phyloP scores from a whole-genome alignment of 345 rosid genomes.

The Salix arbutifolia region DNA sequence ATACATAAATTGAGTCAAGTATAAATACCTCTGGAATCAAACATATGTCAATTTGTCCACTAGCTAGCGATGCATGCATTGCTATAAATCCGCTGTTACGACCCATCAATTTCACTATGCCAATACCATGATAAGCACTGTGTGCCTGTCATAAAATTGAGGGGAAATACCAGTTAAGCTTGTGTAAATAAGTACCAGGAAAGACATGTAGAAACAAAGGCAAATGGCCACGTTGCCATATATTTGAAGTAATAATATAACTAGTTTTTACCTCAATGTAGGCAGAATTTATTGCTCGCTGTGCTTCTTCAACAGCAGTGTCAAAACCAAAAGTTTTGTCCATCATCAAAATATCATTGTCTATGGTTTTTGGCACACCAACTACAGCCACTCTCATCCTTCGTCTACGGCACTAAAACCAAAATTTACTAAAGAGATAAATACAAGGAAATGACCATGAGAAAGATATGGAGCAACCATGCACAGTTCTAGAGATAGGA shows the following conservation, averaged over 20 bases:
- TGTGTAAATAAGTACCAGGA: conserved; percentile 1
- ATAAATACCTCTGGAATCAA: conserved; percentile 90
- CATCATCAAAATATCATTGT: conserved; percentile 92
- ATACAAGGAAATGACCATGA: not conserved
- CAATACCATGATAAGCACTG: conserved; percentile 96
- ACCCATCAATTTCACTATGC: conserved; percentile 95
- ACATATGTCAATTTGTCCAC: conserved; percentile 96
- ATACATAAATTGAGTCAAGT: not conserved
- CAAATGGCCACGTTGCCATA: not conserved
- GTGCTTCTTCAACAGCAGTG: conserved; percentile 98
- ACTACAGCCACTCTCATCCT: conserved; percentile 75
- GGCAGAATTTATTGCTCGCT: conserved; percentile 93
- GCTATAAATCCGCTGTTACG: conserved; percentile 97
- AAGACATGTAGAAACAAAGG: conserved; percentile 9
- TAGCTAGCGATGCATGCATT: conserved; percentile 95
- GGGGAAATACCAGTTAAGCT: not conserved
- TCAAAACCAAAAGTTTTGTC: conserved; percentile 98
- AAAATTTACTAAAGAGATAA: conserved; percentile 1
- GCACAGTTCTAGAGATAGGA: not conserved
- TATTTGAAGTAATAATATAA: not conserved
- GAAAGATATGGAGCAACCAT: not conserved
- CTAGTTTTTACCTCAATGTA: conserved; percentile 72
- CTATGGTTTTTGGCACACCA: conserved; percentile 98
- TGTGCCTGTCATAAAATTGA: conserved; percentile 53
- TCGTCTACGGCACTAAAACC: conserved; percentile 69